Conservation (phyloP, 495 filamentous ascomycete species). For the Neurospora sp. region DNA sequence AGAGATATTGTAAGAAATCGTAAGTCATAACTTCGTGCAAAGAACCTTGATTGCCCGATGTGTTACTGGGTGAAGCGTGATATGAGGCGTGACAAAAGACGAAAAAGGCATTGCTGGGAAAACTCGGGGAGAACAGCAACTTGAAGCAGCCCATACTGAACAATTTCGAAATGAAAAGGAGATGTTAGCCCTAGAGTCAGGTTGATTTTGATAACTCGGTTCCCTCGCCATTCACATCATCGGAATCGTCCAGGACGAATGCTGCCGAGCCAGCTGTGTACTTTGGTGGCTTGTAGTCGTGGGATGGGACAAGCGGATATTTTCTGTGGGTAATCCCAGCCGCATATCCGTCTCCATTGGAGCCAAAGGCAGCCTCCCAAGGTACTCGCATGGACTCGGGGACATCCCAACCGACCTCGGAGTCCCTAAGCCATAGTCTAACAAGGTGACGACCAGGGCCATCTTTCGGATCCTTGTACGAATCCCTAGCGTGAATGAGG, state of each 20-base stretch:
- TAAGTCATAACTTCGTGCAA: not conserved
- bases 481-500: conserved; percentile 46
- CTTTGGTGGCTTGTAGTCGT: conserved; percentile 31
- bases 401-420: conserved; percentile 28
- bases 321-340: conserved; percentile 12
- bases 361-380: conserved; percentile 35
- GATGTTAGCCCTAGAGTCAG: not conserved
- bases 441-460: conserved; percentile 35
- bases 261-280: conserved; percentile 37
- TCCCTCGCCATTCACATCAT: conserved; percentile 14
- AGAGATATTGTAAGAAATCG: not conserved
- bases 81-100: not conserved
- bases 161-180: not conserved
- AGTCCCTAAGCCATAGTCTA: conserved; percentile 41
- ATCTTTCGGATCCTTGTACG: conserved; percentile 30
- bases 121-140: not conserved
- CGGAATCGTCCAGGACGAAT: conserved; percentile 28
- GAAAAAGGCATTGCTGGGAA: not conserved
- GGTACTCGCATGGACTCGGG: conserved; percentile 31
- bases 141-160: not conserved
- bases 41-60: not conserved
- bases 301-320: conserved; percentile 28
- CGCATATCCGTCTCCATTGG: conserved; percentile 7
- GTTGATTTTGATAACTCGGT: not conserved
- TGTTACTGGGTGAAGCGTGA: not conserved